Evolutionary conservation across 352 stramenopile genomes (phyloP), one percentile per base, ranked within the genome.

Genomic region (Pythium insidiosum): DNA sequence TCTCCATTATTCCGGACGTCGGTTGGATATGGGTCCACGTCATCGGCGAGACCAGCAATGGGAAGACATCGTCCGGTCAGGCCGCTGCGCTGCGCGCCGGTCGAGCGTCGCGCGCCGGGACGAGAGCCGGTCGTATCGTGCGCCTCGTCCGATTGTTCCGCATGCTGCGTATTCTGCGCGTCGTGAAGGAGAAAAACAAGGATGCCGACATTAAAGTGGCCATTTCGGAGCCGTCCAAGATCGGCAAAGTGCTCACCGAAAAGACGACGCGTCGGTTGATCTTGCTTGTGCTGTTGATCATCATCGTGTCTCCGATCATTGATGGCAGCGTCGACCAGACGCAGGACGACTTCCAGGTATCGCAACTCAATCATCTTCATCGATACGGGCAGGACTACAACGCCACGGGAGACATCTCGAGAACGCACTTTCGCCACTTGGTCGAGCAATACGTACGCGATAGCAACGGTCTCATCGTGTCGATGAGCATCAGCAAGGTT

Each of bases 201-300:
- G 69, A 70, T 18, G 59, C 47, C 5, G 67, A 85, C 5, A 45
- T 48, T 0, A 79, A 86, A 44, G 68, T 89, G 15, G 52, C 84
- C 41, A 83, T 94, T 43, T 88, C 76, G 0, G 81, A 96, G 53
- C 84, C 84, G 13, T 95, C 80, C 24, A 97, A 97, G 57, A 90
- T 98, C 39, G 93, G 93, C 36, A 94, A 95, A 47, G 87, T 97
- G 49, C 55, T 98, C 33, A 97, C 90, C 6, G 91, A 98, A 46
- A 95, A 96, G 40, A 98, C 93, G 7, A 97, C 91, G 18, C 70
- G 88, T 7, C 68, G 82, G 26, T 56, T 98, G 20, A 97, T 98
- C 42, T 66, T 97, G 21, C 68, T 96, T 0, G 81, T 95, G 48
- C 65, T 95, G 1, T 43, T 86, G 4, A 94, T 94, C 58, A 89